Percentiles rank a stretch among this genome's conserved stretches.
Conservation (phyloP, 495 filamentous ascomycete genomes). For the Trypethelium eluteriae region DNA sequence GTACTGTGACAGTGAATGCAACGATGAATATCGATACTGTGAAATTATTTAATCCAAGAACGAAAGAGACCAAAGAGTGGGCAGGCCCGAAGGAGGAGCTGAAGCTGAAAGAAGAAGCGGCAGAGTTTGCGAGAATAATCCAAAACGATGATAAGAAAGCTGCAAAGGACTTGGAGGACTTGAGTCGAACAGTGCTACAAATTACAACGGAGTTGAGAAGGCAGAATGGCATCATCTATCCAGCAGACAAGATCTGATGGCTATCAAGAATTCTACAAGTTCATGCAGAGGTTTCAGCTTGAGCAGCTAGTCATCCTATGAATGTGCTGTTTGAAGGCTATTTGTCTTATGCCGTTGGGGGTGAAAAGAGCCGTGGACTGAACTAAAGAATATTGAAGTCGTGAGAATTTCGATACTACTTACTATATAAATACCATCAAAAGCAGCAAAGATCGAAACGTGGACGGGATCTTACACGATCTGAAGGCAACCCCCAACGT, state of each 20-base stretch:
- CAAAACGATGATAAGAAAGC: constrained; percentile 28
- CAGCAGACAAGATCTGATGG: constrained; percentile 23
- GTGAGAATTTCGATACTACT: no score
- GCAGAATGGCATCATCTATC: constrained; percentile 34
- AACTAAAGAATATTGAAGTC: no score
- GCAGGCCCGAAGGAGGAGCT: constrained; percentile 26
- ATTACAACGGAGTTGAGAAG: constrained; percentile 32
- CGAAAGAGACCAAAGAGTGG: constrained; percentile 29
- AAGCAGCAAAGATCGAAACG: no score
- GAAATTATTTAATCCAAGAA: constrained; percentile 26
- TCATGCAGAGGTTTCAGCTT: not conserved
- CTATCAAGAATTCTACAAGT: not conserved
- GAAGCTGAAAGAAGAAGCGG: constrained; percentile 34
- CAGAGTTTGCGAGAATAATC: constrained; percentile 36
- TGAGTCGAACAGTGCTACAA: constrained; percentile 29
- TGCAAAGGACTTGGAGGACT: constrained; percentile 27
- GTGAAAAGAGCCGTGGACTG: no score
- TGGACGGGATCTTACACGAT: no score
- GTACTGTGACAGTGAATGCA: constrained; percentile 30
- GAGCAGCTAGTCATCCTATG: no score
- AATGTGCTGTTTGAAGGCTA: no score
- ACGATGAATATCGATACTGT: constrained; percentile 34
- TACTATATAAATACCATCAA: no score
- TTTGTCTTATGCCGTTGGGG: no score
- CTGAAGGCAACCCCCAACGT: no score